Evolutionary conservation across 441 rosid genomes (phyloP), one percentile per base, ranked within the genome.

Genomic region (Pelargonium australe): DNA sequence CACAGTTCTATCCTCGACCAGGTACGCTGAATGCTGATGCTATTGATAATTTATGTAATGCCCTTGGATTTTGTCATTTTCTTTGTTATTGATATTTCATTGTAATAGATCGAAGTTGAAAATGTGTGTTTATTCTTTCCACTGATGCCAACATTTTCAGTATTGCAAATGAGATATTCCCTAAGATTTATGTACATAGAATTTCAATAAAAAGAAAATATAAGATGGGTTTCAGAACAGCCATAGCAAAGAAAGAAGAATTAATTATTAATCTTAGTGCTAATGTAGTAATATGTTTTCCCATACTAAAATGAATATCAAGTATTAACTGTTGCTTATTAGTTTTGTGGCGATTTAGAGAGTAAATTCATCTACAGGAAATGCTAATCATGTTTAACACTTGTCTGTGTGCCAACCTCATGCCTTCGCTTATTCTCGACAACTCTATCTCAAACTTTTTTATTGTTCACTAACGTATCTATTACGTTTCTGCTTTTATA

Each of bases 1-100:
- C 99, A 58, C 96, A 94, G 80, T 91, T 91, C 80, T 94, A 94
- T 85, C 97, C 99, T 61, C 83, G 96, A 70, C 96, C 96, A 78
- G 99, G 96, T 85, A 77, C 68, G 69, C 67, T 70, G 60, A 28
- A 28, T 55, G 61, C 19, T 20, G 61, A 55, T 55, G 25, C 61
- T 16, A 16, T 67, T 43, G 19, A 17, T 69, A 23, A 19, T 53
- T 75, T 73, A 37, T 64, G 7, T 43, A 17, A 7, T 60, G 3
- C 6, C 7, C 28, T 44, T 44, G 58, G 68, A 68, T 44, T 70
- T 63, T 45, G 10, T 64, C 67, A 37, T 64, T 37, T 34, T n/a
- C 28, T 62, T 64, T 16, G 16, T 41, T 1, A 45, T n/a, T 40
- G 25, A 37, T 16, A 41, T 31, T 12, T 65, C 17, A 49, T 3